A percentile compares a stretch with the other conserved stretches of the same genome.
phyloP scores from a whole-genome alignment of 768 basidiomycete genomes.

The Hortiboletus flavorubellus region DNA sequence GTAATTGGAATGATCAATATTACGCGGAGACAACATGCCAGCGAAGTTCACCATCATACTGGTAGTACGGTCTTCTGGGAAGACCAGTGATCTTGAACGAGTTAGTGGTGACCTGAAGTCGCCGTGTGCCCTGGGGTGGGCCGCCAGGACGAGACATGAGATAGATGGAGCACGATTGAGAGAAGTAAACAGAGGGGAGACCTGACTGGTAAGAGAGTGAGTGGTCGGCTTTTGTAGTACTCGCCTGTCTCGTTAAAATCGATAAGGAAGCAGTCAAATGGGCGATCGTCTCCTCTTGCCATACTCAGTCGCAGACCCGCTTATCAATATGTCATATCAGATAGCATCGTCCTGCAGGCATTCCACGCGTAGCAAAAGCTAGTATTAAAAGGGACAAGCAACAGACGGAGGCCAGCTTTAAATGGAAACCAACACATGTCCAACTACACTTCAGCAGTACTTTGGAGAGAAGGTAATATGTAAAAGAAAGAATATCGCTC shows the following conservation, averaged over 20 bases:
- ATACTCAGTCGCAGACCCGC: neutral
- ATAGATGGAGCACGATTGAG: slow-evolving; percentile 5
- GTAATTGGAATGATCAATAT: slow-evolving; percentile 4
- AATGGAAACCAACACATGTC: slow-evolving; percentile 27
- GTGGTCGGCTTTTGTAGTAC: slow-evolving; percentile 5
- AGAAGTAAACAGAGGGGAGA: neutral
- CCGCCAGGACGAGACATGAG: slow-evolving; percentile 21
- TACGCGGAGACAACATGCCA: slow-evolving; percentile 1
- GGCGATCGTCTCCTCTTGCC: neutral
- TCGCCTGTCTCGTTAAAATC: slow-evolving; percentile 10
- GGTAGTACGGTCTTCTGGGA: slow-evolving; percentile 26
- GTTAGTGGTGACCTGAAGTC: slow-evolving; percentile 32
- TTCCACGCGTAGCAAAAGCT: slow-evolving; percentile 4
- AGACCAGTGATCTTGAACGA: slow-evolving; percentile 30
- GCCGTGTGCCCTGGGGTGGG: slow-evolving; percentile 12
- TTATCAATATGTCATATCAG: neutral
- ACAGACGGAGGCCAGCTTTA: slow-evolving; percentile 24
- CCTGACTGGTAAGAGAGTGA: neutral
- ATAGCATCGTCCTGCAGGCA: neutral
- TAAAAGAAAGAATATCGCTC: slow-evolving; percentile 34
- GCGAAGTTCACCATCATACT: slow-evolving; percentile 32
- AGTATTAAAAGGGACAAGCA: slow-evolving; percentile 24
- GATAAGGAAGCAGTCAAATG: slow-evolving; percentile 16
- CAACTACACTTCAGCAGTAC: slow-evolving; percentile 24
- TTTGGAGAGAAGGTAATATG: slow-evolving; percentile 30